These are phyloP conservation scores for Begonia loranthoides DNA, from an alignment of 306 rosid genomes.

Conservation along the genomic window DNA sequence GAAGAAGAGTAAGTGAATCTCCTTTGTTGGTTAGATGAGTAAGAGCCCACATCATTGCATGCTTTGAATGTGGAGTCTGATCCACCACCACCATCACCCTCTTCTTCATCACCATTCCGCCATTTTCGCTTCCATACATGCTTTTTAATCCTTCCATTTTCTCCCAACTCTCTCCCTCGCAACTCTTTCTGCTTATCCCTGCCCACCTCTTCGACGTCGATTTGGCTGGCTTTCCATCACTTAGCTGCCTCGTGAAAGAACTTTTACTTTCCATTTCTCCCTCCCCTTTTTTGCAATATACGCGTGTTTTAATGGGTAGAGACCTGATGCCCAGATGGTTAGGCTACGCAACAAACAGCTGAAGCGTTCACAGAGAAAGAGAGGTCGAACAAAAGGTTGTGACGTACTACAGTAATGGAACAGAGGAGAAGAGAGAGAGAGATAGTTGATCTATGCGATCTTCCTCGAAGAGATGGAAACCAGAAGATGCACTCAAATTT, in stretches of 20 bases:
- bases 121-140: slow-evolving; percentile 11
- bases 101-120: slow-evolving; percentile 41
- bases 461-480: too few species aligned
- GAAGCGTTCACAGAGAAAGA: too few species aligned
- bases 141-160: neutral
- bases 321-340: too few species aligned
- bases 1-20: slow-evolving; percentile 79
- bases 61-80: slow-evolving; percentile 54
- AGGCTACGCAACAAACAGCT: too few species aligned
- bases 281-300: neutral
- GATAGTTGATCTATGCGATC: too few species aligned
- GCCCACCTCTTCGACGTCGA: slow-evolving; percentile 58
- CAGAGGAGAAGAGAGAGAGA: too few species aligned
- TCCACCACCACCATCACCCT: slow-evolving; percentile 94
- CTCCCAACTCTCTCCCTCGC: neutral
- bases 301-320: too few species aligned
- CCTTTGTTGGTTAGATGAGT: slow-evolving; percentile 61
- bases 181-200: neutral
- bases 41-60: slow-evolving; percentile 96
- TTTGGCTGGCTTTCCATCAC: too few species aligned
- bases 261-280: neutral
- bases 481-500: too few species aligned
- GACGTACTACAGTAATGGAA: too few species aligned
- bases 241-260: too few species aligned
- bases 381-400: too few species aligned